phyloP scores from a whole-genome alignment of 768 basidiomycete species.

The Termitomyces sp. region DNA sequence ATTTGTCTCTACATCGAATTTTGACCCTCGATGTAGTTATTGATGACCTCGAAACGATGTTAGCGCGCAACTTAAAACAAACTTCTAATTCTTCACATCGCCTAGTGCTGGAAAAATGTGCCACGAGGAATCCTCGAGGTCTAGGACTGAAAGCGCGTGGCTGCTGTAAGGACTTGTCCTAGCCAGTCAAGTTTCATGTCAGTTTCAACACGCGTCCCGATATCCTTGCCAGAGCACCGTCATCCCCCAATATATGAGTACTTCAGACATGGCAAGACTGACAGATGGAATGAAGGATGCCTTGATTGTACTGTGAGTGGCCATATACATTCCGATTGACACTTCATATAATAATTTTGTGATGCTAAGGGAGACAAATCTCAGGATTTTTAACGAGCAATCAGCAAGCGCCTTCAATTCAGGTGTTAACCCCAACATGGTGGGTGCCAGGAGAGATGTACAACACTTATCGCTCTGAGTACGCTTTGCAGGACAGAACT shows the following conservation, averaged over 20 bases:
- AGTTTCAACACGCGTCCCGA: not conserved
- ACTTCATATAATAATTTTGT: not conserved
- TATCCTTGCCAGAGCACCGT: not conserved
- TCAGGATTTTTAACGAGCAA: constrained; percentile 25
- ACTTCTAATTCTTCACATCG: not conserved
- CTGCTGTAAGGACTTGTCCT: not conserved
- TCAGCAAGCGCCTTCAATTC: constrained; percentile 17
- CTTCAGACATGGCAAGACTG: not conserved
- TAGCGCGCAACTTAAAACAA: not conserved
- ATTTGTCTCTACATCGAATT: not conserved
- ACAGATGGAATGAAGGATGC: constrained; percentile 9
- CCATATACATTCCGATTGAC: not conserved
- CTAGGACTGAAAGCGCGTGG: not conserved
- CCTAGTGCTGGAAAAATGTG: not conserved
- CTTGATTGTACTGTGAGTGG: constrained; percentile 16
- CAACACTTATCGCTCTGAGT: not conserved
- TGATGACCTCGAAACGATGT: not conserved
- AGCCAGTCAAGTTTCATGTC: constrained; percentile 1
- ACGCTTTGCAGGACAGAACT: constrained; percentile 7
- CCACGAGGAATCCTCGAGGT: constrained; percentile 17
- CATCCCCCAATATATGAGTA: not conserved
- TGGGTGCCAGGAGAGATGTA: constrained; percentile 9
- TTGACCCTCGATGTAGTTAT: constrained; percentile 2
- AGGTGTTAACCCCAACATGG: constrained; percentile 22
- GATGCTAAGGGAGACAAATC: constrained; percentile 22